Evolutionary conservation across 1,284 basidiomycete species (phyloP).

Genomic region (Ceratobasidium sp.): DNA sequence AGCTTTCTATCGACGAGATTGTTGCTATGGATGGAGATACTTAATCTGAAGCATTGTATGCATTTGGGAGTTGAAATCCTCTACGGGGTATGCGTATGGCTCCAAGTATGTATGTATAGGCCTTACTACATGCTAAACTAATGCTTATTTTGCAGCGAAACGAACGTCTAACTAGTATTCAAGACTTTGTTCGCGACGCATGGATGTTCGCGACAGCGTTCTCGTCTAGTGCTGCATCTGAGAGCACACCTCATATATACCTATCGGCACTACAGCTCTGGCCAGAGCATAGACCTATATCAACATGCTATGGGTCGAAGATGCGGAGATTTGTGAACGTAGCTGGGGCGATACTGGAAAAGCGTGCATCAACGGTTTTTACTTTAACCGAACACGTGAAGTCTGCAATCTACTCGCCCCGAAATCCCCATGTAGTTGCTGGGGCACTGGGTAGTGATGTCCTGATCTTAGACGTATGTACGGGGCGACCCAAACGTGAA

Average conservation of each 20-base stretch:
- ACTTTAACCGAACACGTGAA: background rate
- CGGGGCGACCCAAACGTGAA: background rate
- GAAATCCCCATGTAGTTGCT: background rate
- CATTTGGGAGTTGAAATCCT: background rate
- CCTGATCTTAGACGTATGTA: background rate
- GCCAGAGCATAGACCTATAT: constrained; percentile 4
- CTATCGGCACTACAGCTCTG: constrained; percentile 5
- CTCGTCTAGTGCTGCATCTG: background rate
- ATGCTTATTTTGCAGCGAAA: background rate
- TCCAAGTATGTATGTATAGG: background rate
- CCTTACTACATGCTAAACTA: background rate
- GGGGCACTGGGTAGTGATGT: background rate
- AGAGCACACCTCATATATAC: constrained; percentile 28
- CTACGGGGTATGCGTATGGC: background rate
- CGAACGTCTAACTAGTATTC: background rate
- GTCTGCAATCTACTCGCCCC: background rate
- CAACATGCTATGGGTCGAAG: background rate
- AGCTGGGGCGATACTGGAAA: background rate
- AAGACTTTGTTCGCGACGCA: background rate
- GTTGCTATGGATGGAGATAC: constrained; percentile 31
- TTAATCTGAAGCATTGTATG: background rate
- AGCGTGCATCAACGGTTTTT: background rate
- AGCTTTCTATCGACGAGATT: constrained; percentile 7
- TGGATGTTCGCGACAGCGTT: constrained; percentile 1
- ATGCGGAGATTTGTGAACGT: background rate